phyloP scores from a whole-genome alignment of 2,329 filamentous ascomycete species.

The Cladosporium colombiae region DNA sequence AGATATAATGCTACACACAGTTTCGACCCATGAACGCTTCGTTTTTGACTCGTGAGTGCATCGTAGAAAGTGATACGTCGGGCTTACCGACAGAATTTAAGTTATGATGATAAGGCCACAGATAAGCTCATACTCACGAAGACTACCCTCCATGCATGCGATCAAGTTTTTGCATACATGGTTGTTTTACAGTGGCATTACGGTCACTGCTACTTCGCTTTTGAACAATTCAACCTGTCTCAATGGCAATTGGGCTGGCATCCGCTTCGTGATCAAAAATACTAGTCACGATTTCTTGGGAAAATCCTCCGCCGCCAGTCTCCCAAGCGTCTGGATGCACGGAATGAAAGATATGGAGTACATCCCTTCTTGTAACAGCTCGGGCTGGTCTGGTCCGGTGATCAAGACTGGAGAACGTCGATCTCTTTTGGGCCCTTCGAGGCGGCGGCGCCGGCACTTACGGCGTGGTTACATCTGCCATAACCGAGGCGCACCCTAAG shows the following conservation, averaged over 20 bases:
- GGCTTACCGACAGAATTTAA: neutral
- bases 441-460: conserved; percentile 56
- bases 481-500: conserved; percentile 24
- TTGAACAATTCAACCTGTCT: neutral
- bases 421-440: conserved; percentile 56
- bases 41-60: neutral
- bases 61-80: neutral
- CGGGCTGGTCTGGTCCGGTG: conserved; percentile 23
- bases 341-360: conserved; percentile 23
- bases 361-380: conserved; percentile 19
- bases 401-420: conserved; percentile 42
- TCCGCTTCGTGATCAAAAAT: conserved; percentile 28
- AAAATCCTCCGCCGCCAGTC: conserved; percentile 23
- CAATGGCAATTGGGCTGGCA: conserved; percentile 10
- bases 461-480: conserved; percentile 28
- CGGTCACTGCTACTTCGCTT: neutral
- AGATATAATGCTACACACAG: neutral
- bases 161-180: neutral
- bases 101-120: neutral
- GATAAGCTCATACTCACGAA: neutral
- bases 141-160: neutral
- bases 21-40: neutral
- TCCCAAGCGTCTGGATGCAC: conserved; percentile 29
- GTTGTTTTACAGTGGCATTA: neutral
- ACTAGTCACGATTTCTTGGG: conserved; percentile 30